phyloP scores from a whole-genome alignment of 2,329 filamentous ascomycete species.

The Achaetomium macrosporum region DNA sequence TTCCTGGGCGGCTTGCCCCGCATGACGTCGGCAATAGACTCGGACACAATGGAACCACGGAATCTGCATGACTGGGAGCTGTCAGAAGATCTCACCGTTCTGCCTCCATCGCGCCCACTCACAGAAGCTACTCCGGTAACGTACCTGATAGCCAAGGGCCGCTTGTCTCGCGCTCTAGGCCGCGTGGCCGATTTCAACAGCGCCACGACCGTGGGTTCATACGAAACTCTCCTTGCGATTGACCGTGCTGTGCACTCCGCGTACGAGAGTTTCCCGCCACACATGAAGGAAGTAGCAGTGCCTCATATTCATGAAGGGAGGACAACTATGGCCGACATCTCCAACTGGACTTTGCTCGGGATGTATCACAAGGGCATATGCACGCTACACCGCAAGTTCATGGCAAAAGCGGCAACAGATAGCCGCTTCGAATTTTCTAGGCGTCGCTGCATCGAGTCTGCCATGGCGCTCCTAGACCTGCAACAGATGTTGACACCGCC shows the following conservation, averaged over 20 bases:
- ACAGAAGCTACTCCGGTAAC: conserved; percentile 45
- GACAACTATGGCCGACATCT: conserved; percentile 32
- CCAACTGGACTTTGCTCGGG: conserved; percentile 39
- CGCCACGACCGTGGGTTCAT: conserved; percentile 9
- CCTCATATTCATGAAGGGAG: neutral
- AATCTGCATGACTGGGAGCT: conserved; percentile 52
- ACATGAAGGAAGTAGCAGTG: conserved; percentile 14
- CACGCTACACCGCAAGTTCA: conserved; percentile 44
- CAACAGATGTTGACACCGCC: conserved; percentile 8
- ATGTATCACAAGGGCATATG: conserved; percentile 47
- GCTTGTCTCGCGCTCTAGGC: conserved; percentile 43
- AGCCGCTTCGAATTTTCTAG: conserved; percentile 17
- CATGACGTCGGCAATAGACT: conserved; percentile 41
- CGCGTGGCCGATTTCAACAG: conserved; percentile 38
- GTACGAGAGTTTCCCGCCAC: conserved; percentile 19
- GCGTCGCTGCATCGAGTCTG: conserved; percentile 26
- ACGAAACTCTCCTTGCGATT: conserved; percentile 30
- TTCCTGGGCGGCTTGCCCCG: conserved; percentile 47
- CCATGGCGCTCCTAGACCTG: conserved; percentile 18
- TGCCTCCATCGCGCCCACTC: conserved; percentile 43
- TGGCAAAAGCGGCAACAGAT: conserved; percentile 27
- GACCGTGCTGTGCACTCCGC: conserved; percentile 33
- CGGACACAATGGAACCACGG: conserved; percentile 43
- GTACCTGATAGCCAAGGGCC: conserved; percentile 47
- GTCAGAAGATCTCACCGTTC: conserved; percentile 40